Evolutionary conservation across 2,329 filamentous ascomycete species (phyloP).

Genomic region (Lasiodiplodia hormozganensis): DNA sequence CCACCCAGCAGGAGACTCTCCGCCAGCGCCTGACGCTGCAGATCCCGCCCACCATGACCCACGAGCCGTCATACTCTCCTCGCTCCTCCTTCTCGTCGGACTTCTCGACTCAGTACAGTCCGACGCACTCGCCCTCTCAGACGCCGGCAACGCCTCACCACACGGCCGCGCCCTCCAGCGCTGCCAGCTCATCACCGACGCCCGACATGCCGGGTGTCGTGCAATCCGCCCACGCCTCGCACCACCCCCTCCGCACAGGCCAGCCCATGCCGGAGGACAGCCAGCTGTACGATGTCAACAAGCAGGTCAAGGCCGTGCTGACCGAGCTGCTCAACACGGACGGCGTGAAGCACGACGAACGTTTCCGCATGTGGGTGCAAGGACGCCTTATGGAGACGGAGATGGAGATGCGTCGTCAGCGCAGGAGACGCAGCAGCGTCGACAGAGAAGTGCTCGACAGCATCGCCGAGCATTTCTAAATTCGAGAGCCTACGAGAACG

Average conservation of each 20-base stretch:
- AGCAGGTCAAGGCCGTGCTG: slow-evolving; percentile 61
- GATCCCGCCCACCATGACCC: slow-evolving; percentile 34
- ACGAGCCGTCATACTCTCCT: slow-evolving; percentile 43
- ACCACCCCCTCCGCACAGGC: slow-evolving; percentile 31
- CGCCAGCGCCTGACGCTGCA: slow-evolving; percentile 48
- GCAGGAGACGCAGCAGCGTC: slow-evolving; percentile 46
- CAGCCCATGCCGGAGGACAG: slow-evolving; percentile 34
- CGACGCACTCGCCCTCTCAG: slow-evolving; percentile 35
- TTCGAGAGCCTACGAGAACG: background rate
- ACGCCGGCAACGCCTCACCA: slow-evolving; percentile 16
- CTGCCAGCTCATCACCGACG: slow-evolving; percentile 16
- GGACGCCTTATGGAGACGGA: slow-evolving; percentile 61
- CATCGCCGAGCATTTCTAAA: slow-evolving; percentile 43
- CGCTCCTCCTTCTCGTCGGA: slow-evolving; percentile 32
- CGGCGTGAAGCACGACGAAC: slow-evolving; percentile 54
- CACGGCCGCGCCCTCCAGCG: slow-evolving; percentile 17
- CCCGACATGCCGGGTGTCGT: slow-evolving; percentile 22
- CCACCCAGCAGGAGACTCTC: slow-evolving; percentile 49
- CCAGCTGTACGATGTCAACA: slow-evolving; percentile 57
- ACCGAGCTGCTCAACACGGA: slow-evolving; percentile 63
- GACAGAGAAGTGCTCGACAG: slow-evolving; percentile 45
- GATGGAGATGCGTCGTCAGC: slow-evolving; percentile 54
- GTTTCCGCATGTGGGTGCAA: slow-evolving; percentile 58
- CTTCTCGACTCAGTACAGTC: slow-evolving; percentile 33
- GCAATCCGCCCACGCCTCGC: slow-evolving; percentile 7